A percentile compares a stretch with the other conserved stretches of the same genome.
Evolutionary conservation across 192 early-diverging fungal species (phyloP).

Genomic region (Coemansia sp.): DNA sequence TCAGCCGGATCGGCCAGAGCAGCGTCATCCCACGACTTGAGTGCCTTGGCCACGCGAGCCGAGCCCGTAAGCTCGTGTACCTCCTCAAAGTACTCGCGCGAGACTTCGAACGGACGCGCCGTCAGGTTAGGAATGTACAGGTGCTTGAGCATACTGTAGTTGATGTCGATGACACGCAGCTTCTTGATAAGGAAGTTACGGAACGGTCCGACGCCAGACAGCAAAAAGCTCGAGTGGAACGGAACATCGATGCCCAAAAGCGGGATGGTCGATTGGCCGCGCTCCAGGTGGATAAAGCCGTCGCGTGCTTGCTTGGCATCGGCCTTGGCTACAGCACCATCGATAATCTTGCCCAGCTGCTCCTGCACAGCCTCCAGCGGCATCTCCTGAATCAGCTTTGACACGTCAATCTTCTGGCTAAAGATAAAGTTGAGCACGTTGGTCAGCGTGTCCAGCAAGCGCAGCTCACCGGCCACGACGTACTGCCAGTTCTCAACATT

Average conservation of each 20-base stretch:
- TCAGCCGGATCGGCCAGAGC: slow-evolving; percentile 63
- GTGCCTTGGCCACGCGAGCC: slow-evolving; percentile 65
- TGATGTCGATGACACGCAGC: slow-evolving; percentile 65
- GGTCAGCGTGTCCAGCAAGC: slow-evolving; percentile 73
- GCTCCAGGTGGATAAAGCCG: slow-evolving; percentile 67
- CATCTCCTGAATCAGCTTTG: slow-evolving; percentile 81
- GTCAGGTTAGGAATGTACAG: slow-evolving; percentile 95
- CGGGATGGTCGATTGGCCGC: slow-evolving; percentile 86
- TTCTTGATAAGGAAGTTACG: slow-evolving; percentile 78
- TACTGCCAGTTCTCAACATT: slow-evolving; percentile 95
- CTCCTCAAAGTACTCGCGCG: slow-evolving; percentile 69
- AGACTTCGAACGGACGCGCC: slow-evolving; percentile 79
- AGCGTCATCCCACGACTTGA: slow-evolving; percentile 67
- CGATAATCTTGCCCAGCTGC: slow-evolving; percentile 75
- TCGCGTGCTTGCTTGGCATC: slow-evolving; percentile 31
- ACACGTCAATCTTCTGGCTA: slow-evolving; percentile 80
- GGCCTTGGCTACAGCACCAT: slow-evolving; percentile 10
- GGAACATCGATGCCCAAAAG: slow-evolving; percentile 91
- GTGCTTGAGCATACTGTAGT: slow-evolving; percentile 68
- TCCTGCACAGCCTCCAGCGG: slow-evolving; percentile 82
- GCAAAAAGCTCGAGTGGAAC: slow-evolving; percentile 89
- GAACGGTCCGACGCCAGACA: slow-evolving; percentile 83
- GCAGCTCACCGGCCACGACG: slow-evolving; percentile 84
- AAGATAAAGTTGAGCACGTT: slow-evolving; percentile 48
- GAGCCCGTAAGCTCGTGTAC: slow-evolving; percentile 75